phyloP scores from a whole-genome alignment of 768 basidiomycete species.

The Tephrocybe sp. region DNA sequence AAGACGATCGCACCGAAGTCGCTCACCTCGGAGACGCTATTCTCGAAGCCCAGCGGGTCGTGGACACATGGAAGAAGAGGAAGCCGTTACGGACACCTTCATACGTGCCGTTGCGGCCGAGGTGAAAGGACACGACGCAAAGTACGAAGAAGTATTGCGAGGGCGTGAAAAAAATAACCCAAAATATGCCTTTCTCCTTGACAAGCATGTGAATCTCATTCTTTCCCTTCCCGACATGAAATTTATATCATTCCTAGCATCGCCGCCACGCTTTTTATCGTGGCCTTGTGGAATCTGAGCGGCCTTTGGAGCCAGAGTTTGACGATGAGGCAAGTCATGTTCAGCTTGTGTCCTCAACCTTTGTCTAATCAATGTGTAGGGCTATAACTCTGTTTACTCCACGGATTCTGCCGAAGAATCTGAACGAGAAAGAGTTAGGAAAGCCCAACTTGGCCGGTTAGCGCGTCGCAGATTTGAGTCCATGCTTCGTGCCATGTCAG shows the following conservation, averaged over 20 bases:
- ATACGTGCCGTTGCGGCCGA: conserved; percentile 85
- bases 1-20: conserved; percentile 37
- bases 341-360: neutral
- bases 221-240: conserved; percentile 1
- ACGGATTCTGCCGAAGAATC: conserved; percentile 95
- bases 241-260: conserved; percentile 42
- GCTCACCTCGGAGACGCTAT: conserved; percentile 45
- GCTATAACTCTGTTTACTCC: conserved; percentile 85
- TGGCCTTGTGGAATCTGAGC: conserved; percentile 59
- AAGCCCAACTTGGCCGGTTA: conserved; percentile 72
- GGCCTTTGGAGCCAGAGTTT: conserved; percentile 62
- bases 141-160: conserved; percentile 72
- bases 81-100: conserved; percentile 78
- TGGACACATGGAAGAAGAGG: conserved; percentile 50
- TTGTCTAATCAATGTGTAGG: conserved; percentile 38
- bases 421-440: conserved; percentile 79
- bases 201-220: conserved; percentile 44
- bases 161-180: conserved; percentile 79
- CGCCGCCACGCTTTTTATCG: conserved; percentile 70
- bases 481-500: conserved; percentile 84
- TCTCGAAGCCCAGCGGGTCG: conserved; percentile 50
- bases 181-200: conserved; percentile 76
- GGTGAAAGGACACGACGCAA: conserved; percentile 74
- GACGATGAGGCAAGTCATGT: conserved; percentile 64
- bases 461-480: conserved; percentile 86